These are phyloP conservation scores for Cercospora canescens DNA, from an alignment of 2,329 filamentous ascomycete species.

Conservation along the genomic window DNA sequence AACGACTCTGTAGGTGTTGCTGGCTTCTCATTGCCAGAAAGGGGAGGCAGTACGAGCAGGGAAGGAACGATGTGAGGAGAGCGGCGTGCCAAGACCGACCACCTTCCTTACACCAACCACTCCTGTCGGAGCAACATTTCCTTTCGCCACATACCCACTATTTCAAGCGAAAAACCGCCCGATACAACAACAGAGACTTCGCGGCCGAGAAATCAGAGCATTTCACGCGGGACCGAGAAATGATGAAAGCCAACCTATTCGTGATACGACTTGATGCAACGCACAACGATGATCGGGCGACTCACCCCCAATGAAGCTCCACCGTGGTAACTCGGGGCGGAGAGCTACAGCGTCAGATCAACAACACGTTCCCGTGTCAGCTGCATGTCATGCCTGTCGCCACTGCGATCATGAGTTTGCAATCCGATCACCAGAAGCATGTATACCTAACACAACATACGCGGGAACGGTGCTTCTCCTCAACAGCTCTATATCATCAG, in stretches of 20 bases:
- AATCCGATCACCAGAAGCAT: background rate
- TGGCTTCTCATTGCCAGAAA: background rate
- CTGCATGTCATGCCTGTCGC: background rate
- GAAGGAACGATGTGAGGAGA: background rate
- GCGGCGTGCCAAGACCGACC: background rate
- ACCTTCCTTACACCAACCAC: background rate
- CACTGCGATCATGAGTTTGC: background rate
- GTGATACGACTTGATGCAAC: background rate
- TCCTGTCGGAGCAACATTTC: no score
- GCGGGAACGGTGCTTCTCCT: background rate
- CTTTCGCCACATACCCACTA: no score
- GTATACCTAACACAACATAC: background rate
- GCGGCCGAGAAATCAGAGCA: background rate
- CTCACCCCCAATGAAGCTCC: background rate
- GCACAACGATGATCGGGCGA: background rate
- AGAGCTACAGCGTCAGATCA: background rate
- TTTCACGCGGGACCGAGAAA: background rate
- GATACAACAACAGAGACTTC: background rate
- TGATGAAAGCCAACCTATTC: background rate
- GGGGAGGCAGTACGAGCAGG: background rate
- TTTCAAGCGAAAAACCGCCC: no score
- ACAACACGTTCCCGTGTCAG: background rate
- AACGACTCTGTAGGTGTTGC: no score
- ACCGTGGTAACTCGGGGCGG: background rate
- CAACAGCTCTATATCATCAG: background rate